A percentile compares a stretch with the other conserved stretches of the same genome.
Conservation (phyloP, 495 filamentous ascomycete species). For the Penicillium taxi region DNA sequence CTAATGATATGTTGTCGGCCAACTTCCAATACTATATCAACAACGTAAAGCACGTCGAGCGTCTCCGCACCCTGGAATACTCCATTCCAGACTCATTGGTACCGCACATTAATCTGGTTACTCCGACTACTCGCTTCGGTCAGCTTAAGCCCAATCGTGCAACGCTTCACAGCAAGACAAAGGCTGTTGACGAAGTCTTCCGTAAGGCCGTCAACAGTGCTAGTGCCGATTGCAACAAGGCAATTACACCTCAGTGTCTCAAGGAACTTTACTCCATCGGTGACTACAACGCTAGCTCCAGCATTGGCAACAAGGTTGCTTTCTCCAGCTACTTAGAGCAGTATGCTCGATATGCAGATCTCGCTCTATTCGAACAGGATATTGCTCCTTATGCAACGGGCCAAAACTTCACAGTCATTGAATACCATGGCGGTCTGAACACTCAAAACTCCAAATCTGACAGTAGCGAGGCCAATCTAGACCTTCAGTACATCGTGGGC, state of each 20-base stretch:
- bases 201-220: constrained; percentile 5
- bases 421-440: constrained; percentile 50
- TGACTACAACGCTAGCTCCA: constrained; percentile 36
- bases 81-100: constrained; percentile 47
- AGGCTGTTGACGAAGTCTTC: constrained; percentile 13
- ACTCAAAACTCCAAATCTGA: constrained; percentile 40
- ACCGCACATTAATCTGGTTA: constrained; percentile 42
- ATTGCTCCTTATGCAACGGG: constrained; percentile 45
- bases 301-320: constrained; percentile 44
- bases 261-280: constrained; percentile 52
- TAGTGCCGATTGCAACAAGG: constrained; percentile 31
- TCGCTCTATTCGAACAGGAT: constrained; percentile 46
- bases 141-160: constrained; percentile 34
- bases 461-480: constrained; percentile 66
- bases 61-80: constrained; percentile 53
- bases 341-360: constrained; percentile 53
- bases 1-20: constrained; percentile 48
- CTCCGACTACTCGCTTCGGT: constrained; percentile 52
- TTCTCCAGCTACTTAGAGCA: constrained; percentile 65
- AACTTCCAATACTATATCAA: constrained; percentile 49
- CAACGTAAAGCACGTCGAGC: constrained; percentile 26
- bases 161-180: constrained; percentile 25
- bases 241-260: constrained; percentile 54
- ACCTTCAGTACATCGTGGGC: constrained; percentile 61
- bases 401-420: constrained; percentile 57